Base-by-base conservation (phyloP, 208 protist species). In the Trypanosoma cruzi region DNA sequence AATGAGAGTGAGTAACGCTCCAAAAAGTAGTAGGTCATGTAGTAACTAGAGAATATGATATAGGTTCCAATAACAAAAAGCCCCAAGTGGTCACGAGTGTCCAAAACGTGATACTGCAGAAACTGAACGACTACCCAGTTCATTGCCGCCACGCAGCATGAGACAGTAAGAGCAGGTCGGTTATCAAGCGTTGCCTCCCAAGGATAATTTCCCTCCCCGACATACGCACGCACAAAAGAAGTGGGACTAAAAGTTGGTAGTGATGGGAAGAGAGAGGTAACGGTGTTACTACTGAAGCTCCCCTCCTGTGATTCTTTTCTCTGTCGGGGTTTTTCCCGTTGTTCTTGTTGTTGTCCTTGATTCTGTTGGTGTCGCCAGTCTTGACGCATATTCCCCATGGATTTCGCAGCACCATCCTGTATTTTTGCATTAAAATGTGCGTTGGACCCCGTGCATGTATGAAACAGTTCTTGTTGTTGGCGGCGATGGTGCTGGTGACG, bases 21-120 rank as follows among this genome's bases (percentile, higher is more conserved):
- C 14, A 97, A 76, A 71, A 94, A 93, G 77, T 95, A 94, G 76
- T 97, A 94, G 29, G 88, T 75, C 79, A 95, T 89, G 77, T 90
- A 97, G 71, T 97, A 96, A 13, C 75, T 88, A 11, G 88, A 67
- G 54, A 97, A 94, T 58, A 93, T 79, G 54, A 95, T 74, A 73
- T 97, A 97, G 60, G 84, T 90, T 58, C 93, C 93, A 44, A 95
- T 85, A 0, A 92, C 71, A 68, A 97, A 96, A 16, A 97, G 71
- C 5, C 90, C 88, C 28, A 95, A 69, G 72, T 97, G 93, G 68
- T 94, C 93, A 46, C 80, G 80, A 7, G 92, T 92, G 64, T 90
- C 83, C 3, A 96, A 81, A 24, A 97, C 90, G 71, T 97, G 89
- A 53, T 91, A 37, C 52, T 93, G 85, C 22, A 97, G 70, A 28